Percentiles rank a stretch among this genome's conserved stretches.
phyloP scores from a whole-genome alignment of 768 basidiomycete genomes.

The Artomyces pyxidatus region DNA sequence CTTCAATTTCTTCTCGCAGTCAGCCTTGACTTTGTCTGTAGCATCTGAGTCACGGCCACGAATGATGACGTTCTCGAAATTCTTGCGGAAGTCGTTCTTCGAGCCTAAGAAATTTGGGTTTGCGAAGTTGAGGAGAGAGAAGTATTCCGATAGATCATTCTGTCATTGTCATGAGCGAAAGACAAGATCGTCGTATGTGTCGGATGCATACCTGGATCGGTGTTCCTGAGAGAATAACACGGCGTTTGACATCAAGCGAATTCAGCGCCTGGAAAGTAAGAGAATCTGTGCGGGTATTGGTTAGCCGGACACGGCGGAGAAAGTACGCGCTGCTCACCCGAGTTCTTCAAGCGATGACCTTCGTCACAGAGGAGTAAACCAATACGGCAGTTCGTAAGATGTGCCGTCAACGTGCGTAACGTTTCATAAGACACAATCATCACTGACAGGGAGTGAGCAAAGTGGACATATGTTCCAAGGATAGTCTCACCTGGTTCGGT shows the following conservation, averaged over 20 bases:
- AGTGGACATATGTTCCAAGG: too few relatives aligned
- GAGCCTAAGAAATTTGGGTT: constrained; percentile 87
- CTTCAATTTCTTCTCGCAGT: constrained; percentile 84
- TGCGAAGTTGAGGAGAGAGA: constrained; percentile 87
- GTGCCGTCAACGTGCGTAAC: constrained; percentile 67
- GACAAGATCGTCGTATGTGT: not conserved
- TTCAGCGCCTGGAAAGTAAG: constrained; percentile 82
- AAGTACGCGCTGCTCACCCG: constrained; percentile 43
- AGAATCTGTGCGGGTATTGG: constrained; percentile 46
- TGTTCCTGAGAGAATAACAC: constrained; percentile 91
- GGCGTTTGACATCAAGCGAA: constrained; percentile 74
- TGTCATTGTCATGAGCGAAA: constrained; percentile 23
- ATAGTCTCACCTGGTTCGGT: constrained; percentile 71
- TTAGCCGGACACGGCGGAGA: not conserved
- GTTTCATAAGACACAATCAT: constrained; percentile 99
- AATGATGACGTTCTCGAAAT: constrained; percentile 88
- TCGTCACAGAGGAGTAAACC: constrained; percentile 95
- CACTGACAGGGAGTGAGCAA: constrained; percentile 44
- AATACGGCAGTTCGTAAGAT: constrained; percentile 74
- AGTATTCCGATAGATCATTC: constrained; percentile 94
- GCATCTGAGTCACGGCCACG: constrained; percentile 87
- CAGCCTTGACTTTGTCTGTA: constrained; percentile 65
- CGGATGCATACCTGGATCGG: constrained; percentile 63
- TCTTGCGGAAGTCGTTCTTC: constrained; percentile 88
- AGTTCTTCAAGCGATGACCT: constrained; percentile 95